phyloP scores from a whole-genome alignment of 768 basidiomycete genomes.

The Kwoniella europaea region DNA sequence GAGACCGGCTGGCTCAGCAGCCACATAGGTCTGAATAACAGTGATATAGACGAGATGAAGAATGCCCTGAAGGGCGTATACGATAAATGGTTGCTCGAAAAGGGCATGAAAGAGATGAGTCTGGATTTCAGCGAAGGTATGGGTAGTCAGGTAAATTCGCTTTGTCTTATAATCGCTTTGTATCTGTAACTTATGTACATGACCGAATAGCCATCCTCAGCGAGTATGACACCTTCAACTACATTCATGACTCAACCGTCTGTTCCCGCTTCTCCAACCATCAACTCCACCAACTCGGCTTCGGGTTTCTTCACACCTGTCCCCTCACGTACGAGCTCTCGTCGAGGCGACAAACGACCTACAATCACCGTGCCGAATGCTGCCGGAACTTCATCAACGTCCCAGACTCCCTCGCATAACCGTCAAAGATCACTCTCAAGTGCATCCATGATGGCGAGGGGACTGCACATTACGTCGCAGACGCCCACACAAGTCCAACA shows the following conservation, averaged over 20 bases:
- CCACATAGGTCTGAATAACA: slow-evolving; percentile 25
- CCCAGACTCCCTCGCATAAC: slow-evolving; percentile 15
- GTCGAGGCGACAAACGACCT: not conserved
- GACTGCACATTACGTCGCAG: slow-evolving; percentile 30
- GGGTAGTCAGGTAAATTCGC: slow-evolving; percentile 8
- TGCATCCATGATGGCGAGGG: slow-evolving; percentile 38
- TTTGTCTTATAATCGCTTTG: not conserved
- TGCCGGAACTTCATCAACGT: slow-evolving; percentile 7
- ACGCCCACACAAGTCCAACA: not conserved
- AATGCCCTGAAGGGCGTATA: slow-evolving; percentile 31
- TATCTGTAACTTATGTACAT: not conserved
- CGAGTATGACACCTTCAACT: not conserved
- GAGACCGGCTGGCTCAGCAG: slow-evolving; percentile 9
- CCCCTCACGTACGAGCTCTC: slow-evolving; percentile 4
- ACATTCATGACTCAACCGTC: not conserved
- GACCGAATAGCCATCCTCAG: not conserved
- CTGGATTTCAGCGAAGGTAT: slow-evolving; percentile 22
- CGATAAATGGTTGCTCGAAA: slow-evolving; percentile 39
- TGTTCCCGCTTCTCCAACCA: slow-evolving; percentile 17
- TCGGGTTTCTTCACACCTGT: slow-evolving; percentile 35
- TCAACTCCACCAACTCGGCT: slow-evolving; percentile 1
- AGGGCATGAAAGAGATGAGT: slow-evolving; percentile 32
- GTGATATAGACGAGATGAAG: slow-evolving; percentile 16
- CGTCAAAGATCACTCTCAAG: slow-evolving; percentile 38
- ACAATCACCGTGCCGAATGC: not conserved